Percentiles rank a stretch among this genome's conserved stretches.
These are phyloP conservation scores for Stemphylium lycopersici DNA, from an alignment of 2,329 filamentous ascomycete species.

Conservation along the genomic window DNA sequence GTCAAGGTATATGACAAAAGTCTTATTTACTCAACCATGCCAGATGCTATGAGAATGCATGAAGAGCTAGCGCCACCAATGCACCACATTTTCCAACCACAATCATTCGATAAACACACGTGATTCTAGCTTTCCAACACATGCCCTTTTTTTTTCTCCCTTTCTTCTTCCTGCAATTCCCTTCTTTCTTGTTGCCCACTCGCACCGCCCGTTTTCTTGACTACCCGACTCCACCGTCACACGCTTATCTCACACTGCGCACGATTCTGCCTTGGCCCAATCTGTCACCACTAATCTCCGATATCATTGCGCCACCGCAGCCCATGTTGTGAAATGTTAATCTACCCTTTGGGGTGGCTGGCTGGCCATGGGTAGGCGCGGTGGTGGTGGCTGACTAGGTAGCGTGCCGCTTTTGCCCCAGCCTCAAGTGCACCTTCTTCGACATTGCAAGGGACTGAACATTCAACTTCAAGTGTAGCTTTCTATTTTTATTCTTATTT, in stretches of 20 bases:
- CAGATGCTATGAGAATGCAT: slow-evolving; percentile 15
- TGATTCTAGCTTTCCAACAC: slow-evolving; percentile 1
- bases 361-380: too few species aligned
- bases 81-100: slow-evolving; percentile 1
- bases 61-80: slow-evolving; percentile 19
- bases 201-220: slow-evolving; percentile 50
- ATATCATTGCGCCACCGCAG: slow-evolving; percentile 95
- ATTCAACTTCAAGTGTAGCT: neutral
- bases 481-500: neutral
- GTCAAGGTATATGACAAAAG: slow-evolving; percentile 22
- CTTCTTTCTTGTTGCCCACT: slow-evolving; percentile 41
- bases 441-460: too few species aligned
- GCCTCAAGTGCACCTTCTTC: too few species aligned
- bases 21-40: slow-evolving; percentile 11
- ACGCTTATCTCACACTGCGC: slow-evolving; percentile 36
- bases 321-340: slow-evolving; percentile 69
- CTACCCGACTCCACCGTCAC: slow-evolving; percentile 26
- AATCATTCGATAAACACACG: neutral
- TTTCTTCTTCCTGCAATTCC: too few species aligned
- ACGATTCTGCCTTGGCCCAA: slow-evolving; percentile 68
- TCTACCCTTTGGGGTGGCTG: slow-evolving; percentile 77
- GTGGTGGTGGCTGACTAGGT: too few species aligned
- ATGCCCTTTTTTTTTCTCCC: slow-evolving; percentile 14
- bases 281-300: slow-evolving; percentile 84
- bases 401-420: too few species aligned